These are phyloP conservation scores for Ophiosphaerella korrae DNA, from an alignment of 2,329 filamentous ascomycete genomes.

Conservation along the genomic window DNA sequence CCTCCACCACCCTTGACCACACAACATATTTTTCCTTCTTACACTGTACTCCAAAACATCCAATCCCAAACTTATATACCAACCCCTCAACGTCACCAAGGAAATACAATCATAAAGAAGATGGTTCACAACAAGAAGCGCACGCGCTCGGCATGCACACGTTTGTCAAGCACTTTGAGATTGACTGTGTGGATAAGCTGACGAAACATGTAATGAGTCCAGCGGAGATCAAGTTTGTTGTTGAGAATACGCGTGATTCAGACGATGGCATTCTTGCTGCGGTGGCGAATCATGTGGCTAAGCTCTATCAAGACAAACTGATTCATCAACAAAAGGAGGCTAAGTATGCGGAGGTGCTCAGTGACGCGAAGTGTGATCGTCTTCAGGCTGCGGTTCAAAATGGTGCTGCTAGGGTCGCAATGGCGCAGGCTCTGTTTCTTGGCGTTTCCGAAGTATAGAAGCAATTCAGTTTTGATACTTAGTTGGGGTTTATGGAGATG, in stretches of 20 bases:
- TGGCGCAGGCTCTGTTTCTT: background rate
- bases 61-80: too few relatives aligned
- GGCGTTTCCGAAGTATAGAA: too few relatives aligned
- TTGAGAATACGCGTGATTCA: background rate
- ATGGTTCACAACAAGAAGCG: background rate
- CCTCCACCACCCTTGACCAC: too few relatives aligned
- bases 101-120: background rate
- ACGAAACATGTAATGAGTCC: background rate
- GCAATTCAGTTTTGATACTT: too few relatives aligned
- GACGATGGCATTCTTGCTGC: conserved; percentile 3
- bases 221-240: conserved; percentile 1
- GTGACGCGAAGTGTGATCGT: background rate
- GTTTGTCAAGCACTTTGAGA: conserved; percentile 6
- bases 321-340: background rate
- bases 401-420: background rate
- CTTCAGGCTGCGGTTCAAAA: background rate
- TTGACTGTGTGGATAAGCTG: background rate
- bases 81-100: background rate
- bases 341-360: background rate
- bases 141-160: conserved; percentile 6
- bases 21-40: too few relatives aligned
- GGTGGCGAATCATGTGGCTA: conserved; percentile 9
- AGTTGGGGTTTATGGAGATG: too few relatives aligned
- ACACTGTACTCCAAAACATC: too few relatives aligned
- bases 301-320: conserved; percentile 3